Evolutionary conservation across 1,139 yeast genomes (phyloP).

Genomic region (Taphrina wiesneri): DNA sequence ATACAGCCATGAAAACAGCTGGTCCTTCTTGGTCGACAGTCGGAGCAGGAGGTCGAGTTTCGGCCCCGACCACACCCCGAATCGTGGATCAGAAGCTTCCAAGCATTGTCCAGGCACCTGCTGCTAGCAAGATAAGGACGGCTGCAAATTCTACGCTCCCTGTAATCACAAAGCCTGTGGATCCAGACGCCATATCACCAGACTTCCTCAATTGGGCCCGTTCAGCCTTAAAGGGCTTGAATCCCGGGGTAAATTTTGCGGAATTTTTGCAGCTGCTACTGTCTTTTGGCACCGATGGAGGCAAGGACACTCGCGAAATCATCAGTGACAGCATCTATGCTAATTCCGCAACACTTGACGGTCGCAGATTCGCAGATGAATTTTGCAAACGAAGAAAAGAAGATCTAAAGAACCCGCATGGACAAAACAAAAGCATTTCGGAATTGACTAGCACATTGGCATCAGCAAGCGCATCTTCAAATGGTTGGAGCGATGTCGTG

Average conservation of each 20-base stretch:
- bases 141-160: slow-evolving; percentile 16
- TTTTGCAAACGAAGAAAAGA: slow-evolving; percentile 72
- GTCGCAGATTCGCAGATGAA: slow-evolving; percentile 88
- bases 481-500: slow-evolving; percentile 44
- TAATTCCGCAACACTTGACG: slow-evolving; percentile 90
- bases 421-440: slow-evolving; percentile 38
- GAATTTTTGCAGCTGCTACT: slow-evolving; percentile 79
- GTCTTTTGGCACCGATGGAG: slow-evolving; percentile 63
- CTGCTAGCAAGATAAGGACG: slow-evolving; percentile 30
- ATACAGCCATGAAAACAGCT: slow-evolving; percentile 34
- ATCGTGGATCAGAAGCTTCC: slow-evolving; percentile 42
- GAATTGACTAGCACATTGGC: slow-evolving; percentile 65
- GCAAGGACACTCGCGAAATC: slow-evolving; percentile 73
- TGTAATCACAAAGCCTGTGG: slow-evolving; percentile 33
- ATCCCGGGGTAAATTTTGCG: slow-evolving; percentile 64
- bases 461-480: slow-evolving; percentile 48
- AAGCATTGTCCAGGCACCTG: slow-evolving; percentile 41
- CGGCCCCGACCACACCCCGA: slow-evolving; percentile 44
- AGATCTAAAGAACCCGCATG: slow-evolving; percentile 24
- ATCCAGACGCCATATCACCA: slow-evolving; percentile 40
- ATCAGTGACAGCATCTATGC: slow-evolving; percentile 91
- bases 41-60: slow-evolving; percentile 25
- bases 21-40: slow-evolving; percentile 32
- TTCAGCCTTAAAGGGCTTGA: slow-evolving; percentile 66
- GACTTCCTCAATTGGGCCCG: slow-evolving; percentile 88